These are phyloP conservation scores for Penicillium cosmopolitanum DNA, from an alignment of 495 filamentous ascomycete species.

Conservation along the genomic window DNA sequence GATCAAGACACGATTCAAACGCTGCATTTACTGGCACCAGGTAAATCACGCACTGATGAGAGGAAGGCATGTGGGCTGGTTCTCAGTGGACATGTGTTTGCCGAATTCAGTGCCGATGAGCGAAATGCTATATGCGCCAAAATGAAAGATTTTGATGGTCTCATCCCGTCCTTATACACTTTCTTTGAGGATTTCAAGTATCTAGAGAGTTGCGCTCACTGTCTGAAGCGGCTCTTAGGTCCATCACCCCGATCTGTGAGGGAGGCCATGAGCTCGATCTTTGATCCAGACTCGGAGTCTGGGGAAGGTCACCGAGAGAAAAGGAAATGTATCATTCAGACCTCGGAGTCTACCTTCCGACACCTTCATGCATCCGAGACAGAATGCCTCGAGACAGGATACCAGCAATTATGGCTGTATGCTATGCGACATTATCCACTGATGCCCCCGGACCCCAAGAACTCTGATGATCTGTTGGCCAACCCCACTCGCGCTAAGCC, in stretches of 20 bases:
- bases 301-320: no score
- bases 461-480: not conserved
- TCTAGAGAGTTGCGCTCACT: slow-evolving; percentile 29
- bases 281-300: no score
- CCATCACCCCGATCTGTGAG: slow-evolving; percentile 6
- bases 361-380: no score
- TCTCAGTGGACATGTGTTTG: slow-evolving; percentile 25
- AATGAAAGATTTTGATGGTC: slow-evolving; percentile 21
- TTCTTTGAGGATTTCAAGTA: slow-evolving; percentile 44
- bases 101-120: slow-evolving; percentile 28
- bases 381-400: no score
- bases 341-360: no score
- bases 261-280: no score
- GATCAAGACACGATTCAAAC: not conserved
- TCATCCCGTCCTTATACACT: slow-evolving; percentile 37
- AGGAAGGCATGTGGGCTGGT: slow-evolving; percentile 12
- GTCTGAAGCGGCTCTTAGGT: slow-evolving; percentile 30
- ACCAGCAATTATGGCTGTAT: no score
- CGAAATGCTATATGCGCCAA: slow-evolving; percentile 24
- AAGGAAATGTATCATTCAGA: no score
- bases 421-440: no score
- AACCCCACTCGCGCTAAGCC: not conserved
- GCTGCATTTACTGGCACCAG: not conserved
- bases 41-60: slow-evolving; percentile 4
- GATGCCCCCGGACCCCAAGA: slow-evolving; percentile 1